Base-by-base conservation (phyloP, 192 early-diverging fungal species). In the Podila horticola region DNA sequence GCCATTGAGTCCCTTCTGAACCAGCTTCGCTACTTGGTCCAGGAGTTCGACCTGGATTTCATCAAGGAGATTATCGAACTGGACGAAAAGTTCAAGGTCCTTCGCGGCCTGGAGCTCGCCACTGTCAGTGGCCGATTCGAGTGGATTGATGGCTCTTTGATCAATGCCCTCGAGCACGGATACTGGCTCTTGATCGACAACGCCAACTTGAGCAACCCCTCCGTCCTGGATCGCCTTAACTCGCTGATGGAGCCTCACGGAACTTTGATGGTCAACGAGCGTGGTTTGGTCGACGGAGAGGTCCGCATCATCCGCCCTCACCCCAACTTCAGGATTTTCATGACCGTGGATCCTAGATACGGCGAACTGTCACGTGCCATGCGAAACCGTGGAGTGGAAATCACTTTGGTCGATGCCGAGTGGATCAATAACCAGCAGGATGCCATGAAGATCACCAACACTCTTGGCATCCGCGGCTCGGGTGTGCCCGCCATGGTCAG, bases 321-420 rank as follows among this genome's bases (percentile, higher is more conserved):
- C 68, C 88, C 88, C 22, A 91, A 95, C 71, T 99, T 99, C 86
- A 87, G 98, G 31, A 93, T 99, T 61, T 95, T 99, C 75, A 95
- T 99, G 95, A 94, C 95, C 0, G 92, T 97, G 36, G 95, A 99
- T 79, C 96, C 97, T 17, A 86, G 88, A 51, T 88, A 93, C 72
- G 98, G 98, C 38, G 97, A 99, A 84, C 86, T 99, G 31, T 97
- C 95, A 11, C 88, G 97, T 11, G 97, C 98, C 5, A 99, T 99
- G 98, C 85, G 98, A 59, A 99, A 99, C 76, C 93, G 98, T 66
- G 96, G 96, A 59, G 91, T 98, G n/a, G 98, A 99, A 84, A 90
- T 99, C 28, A 85, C 88, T 26, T 79, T 97, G 2, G 81, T 90
- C 2, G 89, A 88, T 41, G 81, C 85, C 1, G 82, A 88, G 17